phyloP scores from a whole-genome alignment of 2,329 filamentous ascomycete species.

The Botrytis elliptica region DNA sequence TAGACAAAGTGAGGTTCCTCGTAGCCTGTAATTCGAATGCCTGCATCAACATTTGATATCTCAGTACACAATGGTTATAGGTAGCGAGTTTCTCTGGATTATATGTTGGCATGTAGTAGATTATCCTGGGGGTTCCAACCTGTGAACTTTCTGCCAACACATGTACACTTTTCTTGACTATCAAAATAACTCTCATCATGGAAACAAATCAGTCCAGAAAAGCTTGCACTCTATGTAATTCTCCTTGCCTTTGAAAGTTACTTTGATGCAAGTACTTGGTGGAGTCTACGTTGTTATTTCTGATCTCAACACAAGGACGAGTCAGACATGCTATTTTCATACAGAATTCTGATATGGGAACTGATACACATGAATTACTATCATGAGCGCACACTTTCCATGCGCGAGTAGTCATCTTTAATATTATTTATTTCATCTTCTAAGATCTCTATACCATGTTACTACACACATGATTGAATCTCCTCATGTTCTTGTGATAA shows the following conservation, averaged over 20 bases:
- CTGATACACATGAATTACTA: too few species aligned
- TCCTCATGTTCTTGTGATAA: neutral
- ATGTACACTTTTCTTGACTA: neutral
- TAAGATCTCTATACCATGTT: neutral
- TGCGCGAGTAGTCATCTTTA: neutral
- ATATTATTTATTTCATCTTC: neutral
- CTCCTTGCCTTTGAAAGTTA: accelerated
- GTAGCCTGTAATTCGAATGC: neutral
- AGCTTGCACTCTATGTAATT: neutral
- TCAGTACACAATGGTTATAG: neutral
- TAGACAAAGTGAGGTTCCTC: neutral
- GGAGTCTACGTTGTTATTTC: neutral
- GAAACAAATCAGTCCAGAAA: neutral
- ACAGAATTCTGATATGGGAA: too few species aligned
- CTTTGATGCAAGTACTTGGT: too few species aligned
- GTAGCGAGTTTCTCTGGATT: accelerated
- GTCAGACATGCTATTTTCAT: neutral
- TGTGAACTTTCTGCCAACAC: neutral
- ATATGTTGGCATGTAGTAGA: neutral
- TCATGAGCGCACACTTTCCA: neutral
- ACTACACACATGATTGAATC: neutral
- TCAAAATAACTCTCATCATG: neutral
- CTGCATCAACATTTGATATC: neutral
- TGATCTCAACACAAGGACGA: neutral
- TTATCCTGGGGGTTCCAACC: neutral